Evolutionary conservation across 2,329 filamentous ascomycete genomes (phyloP).

Genomic region (Ophiostoma angusticollis): DNA sequence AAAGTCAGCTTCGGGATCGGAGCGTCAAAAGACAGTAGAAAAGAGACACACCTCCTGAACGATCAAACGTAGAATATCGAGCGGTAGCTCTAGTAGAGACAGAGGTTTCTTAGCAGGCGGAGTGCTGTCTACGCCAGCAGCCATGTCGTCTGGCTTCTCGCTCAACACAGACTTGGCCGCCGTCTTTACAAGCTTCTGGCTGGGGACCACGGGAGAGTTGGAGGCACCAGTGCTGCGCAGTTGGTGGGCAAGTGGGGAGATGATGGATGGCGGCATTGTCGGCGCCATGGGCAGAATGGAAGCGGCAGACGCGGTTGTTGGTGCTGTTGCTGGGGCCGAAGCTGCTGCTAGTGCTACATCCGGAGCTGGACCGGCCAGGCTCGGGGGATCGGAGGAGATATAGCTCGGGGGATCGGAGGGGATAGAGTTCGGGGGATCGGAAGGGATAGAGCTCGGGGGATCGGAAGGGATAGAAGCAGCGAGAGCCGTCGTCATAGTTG

Average conservation of each 20-base stretch:
- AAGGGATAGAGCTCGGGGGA: too few relatives aligned
- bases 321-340: neutral
- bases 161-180: conserved; percentile 22
- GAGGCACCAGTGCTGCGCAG: conserved; percentile 2
- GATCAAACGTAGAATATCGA: conserved; percentile 67
- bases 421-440: too few relatives aligned
- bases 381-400: too few relatives aligned
- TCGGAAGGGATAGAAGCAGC: neutral
- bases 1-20: too few relatives aligned
- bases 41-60: conserved; percentile 51
- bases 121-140: conserved; percentile 43
- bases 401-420: too few relatives aligned
- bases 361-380: too few relatives aligned
- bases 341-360: neutral
- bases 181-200: conserved; percentile 5
- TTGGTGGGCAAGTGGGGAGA: neutral
- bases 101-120: conserved; percentile 42
- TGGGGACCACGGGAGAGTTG: neutral
- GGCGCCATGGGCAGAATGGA: neutral
- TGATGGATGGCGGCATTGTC: neutral
- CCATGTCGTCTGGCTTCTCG: conserved; percentile 48
- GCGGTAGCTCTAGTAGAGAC: conserved; percentile 58
- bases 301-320: neutral
- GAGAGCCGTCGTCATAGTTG: conserved; percentile 10
- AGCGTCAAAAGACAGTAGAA: too few relatives aligned